Base-by-base conservation (phyloP, 1,284 basidiomycete genomes). In the Sporisorium reilianum region DNA sequence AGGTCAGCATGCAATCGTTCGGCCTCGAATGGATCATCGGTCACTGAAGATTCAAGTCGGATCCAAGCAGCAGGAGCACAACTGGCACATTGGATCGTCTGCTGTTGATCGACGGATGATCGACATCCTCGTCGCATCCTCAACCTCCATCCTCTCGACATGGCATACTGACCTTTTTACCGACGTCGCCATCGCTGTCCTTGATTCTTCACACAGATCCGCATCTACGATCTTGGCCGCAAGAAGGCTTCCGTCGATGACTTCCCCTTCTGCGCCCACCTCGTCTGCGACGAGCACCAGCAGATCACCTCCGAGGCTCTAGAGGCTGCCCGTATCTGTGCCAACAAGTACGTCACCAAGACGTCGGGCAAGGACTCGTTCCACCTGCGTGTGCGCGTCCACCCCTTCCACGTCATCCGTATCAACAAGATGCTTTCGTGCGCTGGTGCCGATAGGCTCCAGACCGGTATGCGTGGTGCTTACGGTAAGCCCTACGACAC, bases 371-470 rank as follows among this genome's bases (percentile, higher is more conserved):
- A 98, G 89, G 96, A 99, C 85, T 93, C 95, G 22, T 98, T 99
- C 95, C 96, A 99, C 87, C 87, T 98, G 86, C 91, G 96, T 84
- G 94, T 99, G 80, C 93, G 95, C 77, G 94, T 94, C 64, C 96
- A 99, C 89, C 96, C 96, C 70, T 97, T 93, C 94, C 96, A 98
- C 87, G 94, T 98, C 81, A 88, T 99, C 87, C 93, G 96, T 81
- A 98, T 97, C 92, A 97, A 99, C 93, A 99, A 99, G 91, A 98
- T 97, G 93, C 93, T 98, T 89, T 94, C 92, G 71, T 97, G 96
- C 87, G 96, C 96, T 82, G 96, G 96, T 86, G 95, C 96, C 84
- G 96, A 98, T 95, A 93, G 93, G 71, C 81, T 84, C 80, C 95
- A 98, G 87, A 97, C 96, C 66, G 96, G 96, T 88, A 98, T 99